Conservation (phyloP, 139 green algal genomes). For the Eudorina sp. region DNA sequence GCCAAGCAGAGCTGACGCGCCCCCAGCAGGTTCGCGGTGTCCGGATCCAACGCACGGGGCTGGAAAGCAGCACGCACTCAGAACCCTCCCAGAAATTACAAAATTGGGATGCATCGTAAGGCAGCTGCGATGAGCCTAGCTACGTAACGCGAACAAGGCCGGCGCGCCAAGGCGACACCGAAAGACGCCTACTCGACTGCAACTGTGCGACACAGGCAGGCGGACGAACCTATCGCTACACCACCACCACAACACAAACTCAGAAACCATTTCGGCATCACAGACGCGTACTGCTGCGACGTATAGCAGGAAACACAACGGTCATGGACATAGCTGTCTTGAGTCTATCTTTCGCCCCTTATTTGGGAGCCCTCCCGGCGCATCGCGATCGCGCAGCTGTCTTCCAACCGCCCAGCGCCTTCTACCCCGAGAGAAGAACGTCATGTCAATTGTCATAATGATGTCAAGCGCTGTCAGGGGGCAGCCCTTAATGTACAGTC, state of each 20-base stretch:
- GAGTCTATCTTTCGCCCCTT: not conserved
- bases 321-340: not conserved
- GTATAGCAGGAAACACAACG: not conserved
- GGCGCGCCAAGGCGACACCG: not conserved
- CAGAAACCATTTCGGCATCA: not conserved
- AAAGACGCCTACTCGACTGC: not conserved
- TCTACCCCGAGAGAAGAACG: not conserved
- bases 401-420: not conserved
- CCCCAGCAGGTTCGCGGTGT: no score
- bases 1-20: no score
- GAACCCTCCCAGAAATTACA: slow-evolving; percentile 8
- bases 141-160: not conserved
- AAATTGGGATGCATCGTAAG: slow-evolving; percentile 17
- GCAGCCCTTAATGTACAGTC: slow-evolving; percentile 13
- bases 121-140: not conserved
- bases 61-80: not conserved
- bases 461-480: not conserved
- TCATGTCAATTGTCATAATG: not conserved
- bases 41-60: not conserved
- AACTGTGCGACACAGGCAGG: not conserved
- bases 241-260: not conserved
- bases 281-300: not conserved
- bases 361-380: not conserved
- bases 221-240: no score
- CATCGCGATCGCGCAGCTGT: not conserved